Evolutionary conservation across 139 green algal genomes (phyloP), one percentile per base, ranked within the genome.

Genomic region (Astrephomene gubernaculifera): DNA sequence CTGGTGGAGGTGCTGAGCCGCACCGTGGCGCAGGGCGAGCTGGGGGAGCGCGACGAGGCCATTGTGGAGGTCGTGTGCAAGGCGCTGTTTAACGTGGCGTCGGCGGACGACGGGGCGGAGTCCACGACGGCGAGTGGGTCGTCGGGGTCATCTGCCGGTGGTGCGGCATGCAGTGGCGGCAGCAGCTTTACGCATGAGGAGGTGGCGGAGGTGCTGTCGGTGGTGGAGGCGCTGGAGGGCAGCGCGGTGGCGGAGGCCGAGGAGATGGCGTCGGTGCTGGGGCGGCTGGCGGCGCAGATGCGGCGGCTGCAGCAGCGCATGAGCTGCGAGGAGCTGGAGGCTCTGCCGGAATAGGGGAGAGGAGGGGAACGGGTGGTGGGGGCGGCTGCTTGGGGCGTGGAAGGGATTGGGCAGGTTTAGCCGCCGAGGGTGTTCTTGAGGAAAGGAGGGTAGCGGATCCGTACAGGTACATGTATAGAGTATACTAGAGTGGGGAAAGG

Each of bases 41-140:
- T 84, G 45, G 60, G 29, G 10, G 79, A 76, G 44, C 64, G 64
- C 12, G 79, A 86, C 65, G 79, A 89, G 57, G 73, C 35, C 57
- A 88, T 88, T 27, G 67, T 91, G 61, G 71, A 72, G 4, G 88
- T 89, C 45, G 81, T 91, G 54, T 88, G 87, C 85, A 91, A 91
- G 85, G 88, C 88, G 35, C 65, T 91, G 22, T 91, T 88, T 81
- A 91, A 91, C 63, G n/a, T 91, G 31, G 84, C 65, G 1, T 73
- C 60, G 12, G 85, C 65, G 1, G 88, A 91, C 21, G 85, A 87
- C 2, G 79, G 19, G 36, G 44, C 44, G 2, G 33, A 10, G 44
- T 29, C 29, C 4, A n/a, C 70, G 25, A 19, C n/a, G 7, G 69
- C 69, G 38, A 38, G n/a, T 1, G 27, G 69, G 41, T 38, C 12